These are phyloP conservation scores for Ganoderma resinaceum DNA, from an alignment of 1,284 basidiomycete species.

Conservation along the genomic window DNA sequence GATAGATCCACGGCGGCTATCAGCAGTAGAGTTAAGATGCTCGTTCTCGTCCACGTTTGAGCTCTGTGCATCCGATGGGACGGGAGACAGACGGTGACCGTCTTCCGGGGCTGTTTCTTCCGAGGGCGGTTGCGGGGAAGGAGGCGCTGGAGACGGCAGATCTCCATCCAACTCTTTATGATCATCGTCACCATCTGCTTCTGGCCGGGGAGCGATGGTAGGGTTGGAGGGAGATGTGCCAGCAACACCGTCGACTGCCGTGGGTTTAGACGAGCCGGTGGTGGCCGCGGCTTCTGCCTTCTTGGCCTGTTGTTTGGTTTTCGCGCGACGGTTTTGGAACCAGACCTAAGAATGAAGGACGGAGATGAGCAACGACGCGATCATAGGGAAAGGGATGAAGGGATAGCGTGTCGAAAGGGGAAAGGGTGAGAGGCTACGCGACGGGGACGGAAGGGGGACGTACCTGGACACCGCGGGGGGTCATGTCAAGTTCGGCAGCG, in stretches of 20 bases:
- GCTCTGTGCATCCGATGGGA: slow-evolving; percentile 7
- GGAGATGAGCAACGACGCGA: slow-evolving; percentile 15
- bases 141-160: slow-evolving; percentile 20
- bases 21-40: slow-evolving; percentile 22
- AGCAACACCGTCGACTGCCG: not conserved
- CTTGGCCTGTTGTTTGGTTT: slow-evolving; percentile 70
- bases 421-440: slow-evolving; percentile 44
- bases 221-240: slow-evolving; percentile 19
- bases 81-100: slow-evolving; percentile 4
- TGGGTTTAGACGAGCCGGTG: slow-evolving; percentile 11
- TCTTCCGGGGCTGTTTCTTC: slow-evolving; percentile 16
- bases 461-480: slow-evolving; percentile 91
- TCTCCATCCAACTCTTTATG: slow-evolving; percentile 9
- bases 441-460: slow-evolving; percentile 38
- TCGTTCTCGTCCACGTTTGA: slow-evolving; percentile 20
- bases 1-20: slow-evolving; percentile 29
- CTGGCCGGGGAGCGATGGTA: slow-evolving; percentile 8
- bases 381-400: slow-evolving; percentile 2
- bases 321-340: slow-evolving; percentile 92
- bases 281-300: slow-evolving; percentile 36
- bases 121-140: slow-evolving; percentile 19
- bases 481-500: slow-evolving; percentile 87
- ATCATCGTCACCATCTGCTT: slow-evolving; percentile 22
- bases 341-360: slow-evolving; percentile 66
- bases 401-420: slow-evolving; percentile 27